These are phyloP conservation scores for Solanum stenotomum DNA, from an alignment of 257 asterid species.

Conservation along the genomic window DNA sequence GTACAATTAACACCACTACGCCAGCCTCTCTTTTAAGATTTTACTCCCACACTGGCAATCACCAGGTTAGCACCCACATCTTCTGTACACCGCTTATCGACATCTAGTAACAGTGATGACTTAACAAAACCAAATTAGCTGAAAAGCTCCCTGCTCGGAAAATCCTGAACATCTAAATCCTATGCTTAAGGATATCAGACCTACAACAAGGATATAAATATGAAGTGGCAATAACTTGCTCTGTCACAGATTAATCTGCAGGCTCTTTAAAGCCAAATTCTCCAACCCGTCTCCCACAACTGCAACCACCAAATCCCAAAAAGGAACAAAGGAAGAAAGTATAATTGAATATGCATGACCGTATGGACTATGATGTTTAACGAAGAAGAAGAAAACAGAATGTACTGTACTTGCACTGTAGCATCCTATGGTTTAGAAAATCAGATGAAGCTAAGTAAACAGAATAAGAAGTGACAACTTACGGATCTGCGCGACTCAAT, in stretches of 20 bases:
- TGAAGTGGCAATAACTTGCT: background rate
- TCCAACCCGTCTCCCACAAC: background rate
- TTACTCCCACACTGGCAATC: background rate
- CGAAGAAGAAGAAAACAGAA: background rate
- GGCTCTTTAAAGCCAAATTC: background rate
- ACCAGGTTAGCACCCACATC: background rate
- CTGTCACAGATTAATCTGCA: background rate
- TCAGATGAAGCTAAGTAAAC: background rate
- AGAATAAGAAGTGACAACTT: conserved; percentile 29
- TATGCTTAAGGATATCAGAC: background rate
- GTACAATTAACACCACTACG: background rate
- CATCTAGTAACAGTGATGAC: background rate
- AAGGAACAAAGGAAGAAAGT: background rate
- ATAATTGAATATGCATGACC: background rate
- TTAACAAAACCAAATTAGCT: background rate
- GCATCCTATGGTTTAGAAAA: background rate
- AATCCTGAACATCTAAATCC: background rate
- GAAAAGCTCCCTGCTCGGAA: background rate
- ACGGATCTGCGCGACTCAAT: conserved; percentile 92
- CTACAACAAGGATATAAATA: background rate
- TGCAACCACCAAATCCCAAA: background rate
- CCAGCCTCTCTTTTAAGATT: background rate
- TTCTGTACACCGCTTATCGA: background rate
- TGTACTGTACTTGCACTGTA: background rate
- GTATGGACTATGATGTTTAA: background rate